Conservation (phyloP, 768 basidiomycete species). For the Suillus discolor region DNA sequence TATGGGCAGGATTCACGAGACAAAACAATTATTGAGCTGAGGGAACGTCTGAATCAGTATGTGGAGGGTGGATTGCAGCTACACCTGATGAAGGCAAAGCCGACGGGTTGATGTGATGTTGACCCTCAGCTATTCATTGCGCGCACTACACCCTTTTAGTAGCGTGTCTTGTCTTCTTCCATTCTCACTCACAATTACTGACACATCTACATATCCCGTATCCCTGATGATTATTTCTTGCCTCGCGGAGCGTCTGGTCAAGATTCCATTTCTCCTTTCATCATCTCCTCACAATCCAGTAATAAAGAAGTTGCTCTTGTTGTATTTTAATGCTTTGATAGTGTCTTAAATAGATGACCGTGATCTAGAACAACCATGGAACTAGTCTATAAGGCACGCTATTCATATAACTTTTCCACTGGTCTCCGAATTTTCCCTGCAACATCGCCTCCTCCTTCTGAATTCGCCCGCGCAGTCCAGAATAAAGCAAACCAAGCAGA, state of each 20-base stretch:
- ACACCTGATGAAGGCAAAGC: slow-evolving; percentile 23
- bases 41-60: slow-evolving; percentile 13
- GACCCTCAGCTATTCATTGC: neutral
- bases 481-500: neutral
- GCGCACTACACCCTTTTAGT: neutral
- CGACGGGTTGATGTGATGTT: slow-evolving; percentile 14
- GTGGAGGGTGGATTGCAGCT: slow-evolving; percentile 29
- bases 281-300: neutral
- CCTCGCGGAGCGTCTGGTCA: neutral
- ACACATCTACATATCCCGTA: neutral
- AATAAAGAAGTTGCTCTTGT: neutral
- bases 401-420: slow-evolving; percentile 11
- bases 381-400: slow-evolving; percentile 14
- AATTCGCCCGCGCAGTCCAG: slow-evolving; percentile 13
- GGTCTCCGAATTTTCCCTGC: slow-evolving; percentile 13
- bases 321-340: neutral
- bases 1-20: slow-evolving; percentile 33
- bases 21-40: slow-evolving; percentile 24
- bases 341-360: neutral
- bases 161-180: neutral
- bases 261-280: neutral
- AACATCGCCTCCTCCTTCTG: slow-evolving; percentile 17
- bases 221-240: neutral
- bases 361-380: slow-evolving; percentile 11
- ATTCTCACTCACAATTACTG: neutral